Evolutionary conservation across 148 eudicot species (phyloP).

Genomic region (Cornus florida): DNA sequence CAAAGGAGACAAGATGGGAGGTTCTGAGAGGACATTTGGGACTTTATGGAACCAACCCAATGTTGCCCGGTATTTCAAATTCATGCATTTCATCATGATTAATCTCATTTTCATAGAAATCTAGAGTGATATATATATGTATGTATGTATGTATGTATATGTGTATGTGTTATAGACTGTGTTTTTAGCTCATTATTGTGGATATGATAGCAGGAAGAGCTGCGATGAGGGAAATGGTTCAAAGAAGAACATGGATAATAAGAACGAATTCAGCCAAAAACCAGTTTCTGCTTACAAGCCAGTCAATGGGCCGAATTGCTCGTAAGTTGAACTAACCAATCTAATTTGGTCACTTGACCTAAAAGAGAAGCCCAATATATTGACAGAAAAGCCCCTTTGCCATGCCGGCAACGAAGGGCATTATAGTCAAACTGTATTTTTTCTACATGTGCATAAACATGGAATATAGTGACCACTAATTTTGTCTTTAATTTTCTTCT

Average conservation of each 20-base stretch:
- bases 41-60: conserved; percentile 28
- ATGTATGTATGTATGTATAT: neutral
- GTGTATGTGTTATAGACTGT: neutral
- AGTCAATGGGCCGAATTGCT: conserved; percentile 43
- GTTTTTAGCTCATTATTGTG: too few relatives aligned
- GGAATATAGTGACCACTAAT: too few relatives aligned
- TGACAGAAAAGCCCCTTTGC: too few relatives aligned
- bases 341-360: too few relatives aligned
- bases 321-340: conserved; percentile 30
- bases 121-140: neutral
- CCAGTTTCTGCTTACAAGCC: conserved; percentile 33
- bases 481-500: too few relatives aligned
- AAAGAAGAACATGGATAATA: conserved; percentile 5
- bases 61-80: conserved; percentile 31
- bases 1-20: conserved; percentile 32
- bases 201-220: conserved; percentile 33
- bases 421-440: too few relatives aligned
- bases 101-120: too few relatives aligned
- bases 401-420: too few relatives aligned
- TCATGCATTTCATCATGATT: neutral
- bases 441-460: too few relatives aligned
- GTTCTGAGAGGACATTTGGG: conserved; percentile 43
- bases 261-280: conserved; percentile 25
- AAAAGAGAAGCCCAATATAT: too few relatives aligned
- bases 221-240: conserved; percentile 30